Evolutionary conservation across 352 stramenopile species (phyloP), one percentile per base, ranked within the genome.

Genomic region (Nothophytophthora sp.): DNA sequence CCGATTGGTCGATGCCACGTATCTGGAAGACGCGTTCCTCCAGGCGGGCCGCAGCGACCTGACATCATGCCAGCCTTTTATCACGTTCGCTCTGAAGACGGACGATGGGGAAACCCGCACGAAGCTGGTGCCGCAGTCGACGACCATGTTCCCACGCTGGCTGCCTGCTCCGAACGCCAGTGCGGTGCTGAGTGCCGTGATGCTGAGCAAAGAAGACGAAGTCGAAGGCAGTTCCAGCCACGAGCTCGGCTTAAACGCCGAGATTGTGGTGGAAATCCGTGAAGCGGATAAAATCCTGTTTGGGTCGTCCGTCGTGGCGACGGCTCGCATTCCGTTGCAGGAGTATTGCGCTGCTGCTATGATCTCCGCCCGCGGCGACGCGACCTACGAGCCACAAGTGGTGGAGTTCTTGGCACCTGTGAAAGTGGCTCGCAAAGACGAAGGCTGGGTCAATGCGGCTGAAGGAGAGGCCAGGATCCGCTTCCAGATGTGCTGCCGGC

Each of bases 281-380:
- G 81, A 92, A 63, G 61, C 73, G 13, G 81, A 90, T 42, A 81
- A 73, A 25, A 53, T 90, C 28, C 51, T 90, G 9, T 92, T 92
- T 36, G 78, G 79, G 1, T 92, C 81, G 0, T 87, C 81, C 1
- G 33, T 90, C 28, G 51, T 92, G 9, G 76, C 75, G 16, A 72
- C 60, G 4, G 70, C 63, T 11, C 60, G 43, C 2, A 55, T 92
- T 43, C 75, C 76, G 9, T 55, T 92, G 28, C 53, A 66, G 13
- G 63, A 75, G 24, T 83, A 89, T 22, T 57, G 80, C 29, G 48
- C 54, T 28, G 61, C 68, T 37, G 60, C 66, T 13, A 66, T 81
- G 29, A 73, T 69, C 24, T 40, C 47, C 25, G 36, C 57, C 8
- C 54, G 37, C 42, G 53, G 18, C 9, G 32, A 64, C 12, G 12